Evolutionary conservation across 2,329 filamentous ascomycete species (phyloP), one percentile per base, ranked within the genome.

Genomic region (Colletotrichum musae): DNA sequence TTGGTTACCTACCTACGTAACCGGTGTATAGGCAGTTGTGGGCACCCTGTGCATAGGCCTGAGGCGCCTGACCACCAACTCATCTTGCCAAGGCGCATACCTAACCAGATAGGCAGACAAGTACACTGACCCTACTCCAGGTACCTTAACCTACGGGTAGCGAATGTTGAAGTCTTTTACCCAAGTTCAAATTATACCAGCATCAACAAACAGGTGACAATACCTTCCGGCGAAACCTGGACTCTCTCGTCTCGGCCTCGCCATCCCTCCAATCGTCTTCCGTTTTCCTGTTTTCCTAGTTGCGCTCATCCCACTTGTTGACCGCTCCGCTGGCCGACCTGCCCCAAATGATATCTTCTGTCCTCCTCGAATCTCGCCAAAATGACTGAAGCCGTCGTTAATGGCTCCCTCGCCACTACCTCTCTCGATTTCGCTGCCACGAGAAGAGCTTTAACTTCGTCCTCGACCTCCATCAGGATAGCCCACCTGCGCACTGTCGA

Each of bases 401-500:
- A 83, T 62, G 71, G 71, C 58, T 71, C 71, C 53, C 58, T 58
- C 41, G 80, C 80, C 73, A 74, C 78, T 66, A 75, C 79, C 73
- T 76, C 77, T 73, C 78, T 90, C 72, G 86, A 91, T 79, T 79
- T 88, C 73, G 78, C 79, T 62, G 80, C 83, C 69, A 82, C 82
- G 62, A 85, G 83, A 74, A 79, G 81, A 57, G 86, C 85, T 59
- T 80, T 92, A 70, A 83, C 84, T 59, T 91, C 89, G 50, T 91
- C 91, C 54, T 92, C 91, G 7, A 92, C 90, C 15, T 80, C 82
- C 41, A 74, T 80, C 21, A 86, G 91, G 56, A 86, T 88, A 72
- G 77, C 84, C 60, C 85, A 87, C 74, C 79, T 93, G 70, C 85
- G 85, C 69, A 74, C 76, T 47, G 80, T 93, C 52, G 85, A 90